These are phyloP conservation scores for Anacardium occidentale DNA, from an alignment of 345 rosid species.

Conservation along the genomic window DNA sequence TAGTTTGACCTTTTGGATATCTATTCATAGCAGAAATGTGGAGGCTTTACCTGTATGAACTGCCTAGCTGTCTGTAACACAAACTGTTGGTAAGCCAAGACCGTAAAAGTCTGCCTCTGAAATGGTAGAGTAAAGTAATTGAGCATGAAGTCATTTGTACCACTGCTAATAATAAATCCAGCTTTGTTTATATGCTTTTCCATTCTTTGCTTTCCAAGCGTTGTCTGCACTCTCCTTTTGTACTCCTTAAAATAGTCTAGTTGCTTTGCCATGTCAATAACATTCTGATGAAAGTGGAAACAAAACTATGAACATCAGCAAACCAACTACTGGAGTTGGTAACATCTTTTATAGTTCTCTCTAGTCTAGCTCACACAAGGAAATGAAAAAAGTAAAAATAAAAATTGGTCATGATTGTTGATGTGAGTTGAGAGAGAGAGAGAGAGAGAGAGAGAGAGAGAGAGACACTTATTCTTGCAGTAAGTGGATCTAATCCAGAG, in stretches of 20 bases:
- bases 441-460: constrained; percentile 25
- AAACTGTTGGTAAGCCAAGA: constrained; percentile 56
- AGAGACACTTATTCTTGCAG: constrained; percentile 51
- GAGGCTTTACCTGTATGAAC: constrained; percentile 47
- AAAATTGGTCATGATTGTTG: background rate
- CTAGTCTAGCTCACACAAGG: background rate
- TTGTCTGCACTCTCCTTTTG: constrained; percentile 38
- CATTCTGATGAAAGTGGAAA: constrained; percentile 35
- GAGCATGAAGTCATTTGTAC: constrained; percentile 60
- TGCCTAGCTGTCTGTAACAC: constrained; percentile 41
- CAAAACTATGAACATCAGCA: background rate
- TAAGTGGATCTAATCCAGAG: constrained; percentile 77
- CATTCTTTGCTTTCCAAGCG: constrained; percentile 37
- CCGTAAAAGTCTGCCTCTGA: constrained; percentile 46
- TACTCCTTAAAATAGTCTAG: constrained; percentile 55
- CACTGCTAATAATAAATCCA: constrained; percentile 40
- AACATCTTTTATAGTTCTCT: too few species aligned
- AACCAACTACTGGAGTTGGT: background rate
- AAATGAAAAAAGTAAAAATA: background rate
- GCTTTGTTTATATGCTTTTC: constrained; percentile 40
- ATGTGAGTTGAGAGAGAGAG: background rate
- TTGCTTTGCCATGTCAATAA: constrained; percentile 40
- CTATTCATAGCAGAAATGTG: background rate
- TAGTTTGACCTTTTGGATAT: too few species aligned
- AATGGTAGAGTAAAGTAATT: constrained; percentile 57